These are phyloP conservation scores for Rhodofomes roseus DNA, from an alignment of 1,284 basidiomycete species.

Conservation along the genomic window DNA sequence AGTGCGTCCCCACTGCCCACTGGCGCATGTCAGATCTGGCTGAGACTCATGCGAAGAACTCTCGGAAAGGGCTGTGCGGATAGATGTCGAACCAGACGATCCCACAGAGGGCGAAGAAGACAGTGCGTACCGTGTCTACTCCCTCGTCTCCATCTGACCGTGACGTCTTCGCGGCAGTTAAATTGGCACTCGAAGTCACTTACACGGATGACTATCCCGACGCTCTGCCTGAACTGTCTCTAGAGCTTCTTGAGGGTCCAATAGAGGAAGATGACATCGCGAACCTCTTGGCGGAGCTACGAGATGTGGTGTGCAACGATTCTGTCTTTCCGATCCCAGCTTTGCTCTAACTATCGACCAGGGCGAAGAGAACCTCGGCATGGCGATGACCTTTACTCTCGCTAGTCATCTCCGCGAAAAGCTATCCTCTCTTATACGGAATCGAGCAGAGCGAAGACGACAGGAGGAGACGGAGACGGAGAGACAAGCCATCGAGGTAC, in stretches of 20 bases:
- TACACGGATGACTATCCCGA: slow-evolving; percentile 76
- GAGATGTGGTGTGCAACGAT: slow-evolving; percentile 45
- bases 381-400: slow-evolving; percentile 98
- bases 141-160: not conserved
- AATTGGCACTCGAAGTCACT: slow-evolving; percentile 65
- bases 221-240: slow-evolving; percentile 68
- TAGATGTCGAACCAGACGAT: slow-evolving; percentile 89
- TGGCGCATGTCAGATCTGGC: slow-evolving; percentile 30
- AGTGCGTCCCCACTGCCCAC: slow-evolving; percentile 56
- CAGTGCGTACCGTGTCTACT: slow-evolving; percentile 39
- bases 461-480: slow-evolving; percentile 72
- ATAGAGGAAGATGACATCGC: slow-evolving; percentile 57
- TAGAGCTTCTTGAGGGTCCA: slow-evolving; percentile 70
- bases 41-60: slow-evolving; percentile 70
- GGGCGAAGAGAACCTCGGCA: slow-evolving; percentile 90
- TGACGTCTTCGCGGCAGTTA: slow-evolving; percentile 57
- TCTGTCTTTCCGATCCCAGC: not conserved
- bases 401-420: slow-evolving; percentile 85
- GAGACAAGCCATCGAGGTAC: slow-evolving; percentile 72
- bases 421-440: slow-evolving; percentile 60
- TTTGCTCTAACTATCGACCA: slow-evolving; percentile 27
- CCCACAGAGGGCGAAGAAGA: slow-evolving; percentile 55
- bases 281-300: slow-evolving; percentile 57
- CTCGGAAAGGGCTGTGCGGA: slow-evolving; percentile 78
- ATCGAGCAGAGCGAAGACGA: slow-evolving; percentile 53